Conservation (phyloP, 2,329 filamentous ascomycete genomes). For the Pestalotiopsis fici region DNA sequence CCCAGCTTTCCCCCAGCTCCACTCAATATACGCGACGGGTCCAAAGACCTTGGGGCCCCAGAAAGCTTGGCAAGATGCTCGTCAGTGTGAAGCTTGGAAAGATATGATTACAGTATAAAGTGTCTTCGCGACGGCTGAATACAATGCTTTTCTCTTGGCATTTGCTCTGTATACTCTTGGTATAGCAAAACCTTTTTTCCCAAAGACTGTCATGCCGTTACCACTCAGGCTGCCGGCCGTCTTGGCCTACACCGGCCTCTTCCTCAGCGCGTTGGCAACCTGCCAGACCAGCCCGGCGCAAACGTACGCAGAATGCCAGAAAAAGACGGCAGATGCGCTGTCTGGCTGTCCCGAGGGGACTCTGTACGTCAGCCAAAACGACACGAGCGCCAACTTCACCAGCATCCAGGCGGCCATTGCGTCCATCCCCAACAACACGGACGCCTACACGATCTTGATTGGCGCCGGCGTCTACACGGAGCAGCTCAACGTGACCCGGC, state of each 20-base stretch:
- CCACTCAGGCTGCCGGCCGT: neutral
- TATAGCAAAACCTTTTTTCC: neutral
- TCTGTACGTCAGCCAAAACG: slow-evolving; percentile 38
- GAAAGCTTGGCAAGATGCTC: slow-evolving; percentile 3
- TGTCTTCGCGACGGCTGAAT: neutral
- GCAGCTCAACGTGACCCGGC: slow-evolving; percentile 65
- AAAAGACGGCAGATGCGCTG: slow-evolving; percentile 31
- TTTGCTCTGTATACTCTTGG: too few relatives aligned
- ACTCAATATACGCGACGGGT: slow-evolving; percentile 5
- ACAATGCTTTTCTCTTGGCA: neutral
- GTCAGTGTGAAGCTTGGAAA: neutral
- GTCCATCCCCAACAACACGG: slow-evolving; percentile 41
- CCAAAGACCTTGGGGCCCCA: neutral
- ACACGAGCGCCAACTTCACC: slow-evolving; percentile 34
- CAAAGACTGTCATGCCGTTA: neutral
- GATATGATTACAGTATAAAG: neutral
- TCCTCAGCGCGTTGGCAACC: neutral
- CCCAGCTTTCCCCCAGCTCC: neutral
- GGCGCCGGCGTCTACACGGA: slow-evolving; percentile 62
- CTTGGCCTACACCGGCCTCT: neutral
- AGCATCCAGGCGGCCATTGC: slow-evolving; percentile 42
- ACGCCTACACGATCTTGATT: slow-evolving; percentile 58
- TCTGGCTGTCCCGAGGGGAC: slow-evolving; percentile 40
- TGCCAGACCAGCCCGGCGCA: neutral
- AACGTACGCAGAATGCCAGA: slow-evolving; percentile 26